phyloP scores from a whole-genome alignment of 2,329 filamentous ascomycete species.

The Akanthomyces uredinophilus region DNA sequence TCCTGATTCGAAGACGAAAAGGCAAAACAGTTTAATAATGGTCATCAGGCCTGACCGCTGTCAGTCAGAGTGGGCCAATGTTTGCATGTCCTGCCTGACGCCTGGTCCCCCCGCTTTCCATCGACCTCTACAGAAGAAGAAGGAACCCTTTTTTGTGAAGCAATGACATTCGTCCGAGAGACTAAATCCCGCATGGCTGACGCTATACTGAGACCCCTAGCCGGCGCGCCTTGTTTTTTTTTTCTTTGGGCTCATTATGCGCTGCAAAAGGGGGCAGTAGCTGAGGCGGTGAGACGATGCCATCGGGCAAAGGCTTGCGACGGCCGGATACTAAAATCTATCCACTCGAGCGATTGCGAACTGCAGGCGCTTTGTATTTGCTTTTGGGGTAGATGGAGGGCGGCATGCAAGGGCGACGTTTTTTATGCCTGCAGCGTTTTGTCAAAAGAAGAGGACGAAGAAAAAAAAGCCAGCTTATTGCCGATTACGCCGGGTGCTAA shows the following conservation, averaged over 20 bases:
- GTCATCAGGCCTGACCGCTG: constrained; percentile 9
- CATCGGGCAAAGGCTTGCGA: background rate
- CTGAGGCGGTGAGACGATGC: background rate
- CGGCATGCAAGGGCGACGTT: too few relatives aligned
- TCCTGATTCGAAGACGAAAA: background rate
- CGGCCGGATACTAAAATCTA: background rate
- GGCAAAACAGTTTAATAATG: background rate
- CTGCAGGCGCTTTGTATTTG: too few relatives aligned
- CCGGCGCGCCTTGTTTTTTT: background rate
- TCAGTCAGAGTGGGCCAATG: background rate
- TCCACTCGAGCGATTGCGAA: background rate
- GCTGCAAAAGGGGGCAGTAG: background rate
- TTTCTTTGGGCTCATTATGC: background rate
- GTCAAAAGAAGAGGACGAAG: too few relatives aligned
- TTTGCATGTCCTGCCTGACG: background rate
- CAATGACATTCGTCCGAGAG: too few relatives aligned
- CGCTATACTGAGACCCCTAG: background rate
- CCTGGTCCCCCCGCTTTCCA: background rate
- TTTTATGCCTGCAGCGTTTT: too few relatives aligned
- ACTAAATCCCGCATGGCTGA: background rate
- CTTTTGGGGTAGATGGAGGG: too few relatives aligned
- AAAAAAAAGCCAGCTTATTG: too few relatives aligned
- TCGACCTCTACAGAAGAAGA: background rate
- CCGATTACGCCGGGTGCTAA: too few relatives aligned
- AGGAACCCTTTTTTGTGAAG: background rate